These are phyloP conservation scores for Leptodontidium sp. DNA, from an alignment of 2,329 filamentous ascomycete species.

Conservation along the genomic window DNA sequence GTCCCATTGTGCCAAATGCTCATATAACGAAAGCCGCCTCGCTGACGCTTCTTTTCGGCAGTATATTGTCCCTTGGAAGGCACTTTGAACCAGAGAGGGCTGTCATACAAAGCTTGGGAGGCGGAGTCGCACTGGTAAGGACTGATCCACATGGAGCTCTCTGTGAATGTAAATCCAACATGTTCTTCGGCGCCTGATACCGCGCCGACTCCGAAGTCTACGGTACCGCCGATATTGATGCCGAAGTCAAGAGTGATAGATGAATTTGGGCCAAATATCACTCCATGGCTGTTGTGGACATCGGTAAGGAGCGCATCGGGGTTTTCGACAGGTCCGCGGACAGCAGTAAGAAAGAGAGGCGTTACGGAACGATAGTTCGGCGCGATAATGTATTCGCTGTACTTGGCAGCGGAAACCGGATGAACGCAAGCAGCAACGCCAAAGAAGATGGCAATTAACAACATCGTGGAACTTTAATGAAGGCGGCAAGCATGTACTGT, in stretches of 20 bases:
- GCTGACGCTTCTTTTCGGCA: conserved; percentile 51
- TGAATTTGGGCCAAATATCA: conserved; percentile 43
- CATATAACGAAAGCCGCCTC: conserved; percentile 62
- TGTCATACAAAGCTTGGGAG: conserved; percentile 55
- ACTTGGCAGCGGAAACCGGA: conserved; percentile 37
- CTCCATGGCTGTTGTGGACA: conserved; percentile 18
- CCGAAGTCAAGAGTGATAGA: conserved; percentile 51
- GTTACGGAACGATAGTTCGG: conserved; percentile 43
- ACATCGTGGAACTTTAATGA: no score
- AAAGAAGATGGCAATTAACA: no score
- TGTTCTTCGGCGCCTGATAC: conserved; percentile 42
- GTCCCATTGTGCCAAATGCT: conserved; percentile 51
- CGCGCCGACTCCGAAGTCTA: conserved; percentile 46
- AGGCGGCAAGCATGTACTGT: no score
- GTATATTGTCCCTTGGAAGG: conserved; percentile 49
- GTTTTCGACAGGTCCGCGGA: conserved; percentile 46
- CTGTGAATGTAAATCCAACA: conserved; percentile 52
- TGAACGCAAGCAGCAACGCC: no score
- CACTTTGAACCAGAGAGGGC: conserved; percentile 55
- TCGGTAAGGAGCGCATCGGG: conserved; percentile 30
- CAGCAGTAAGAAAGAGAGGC: conserved; percentile 40
- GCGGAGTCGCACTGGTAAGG: conserved; percentile 55
- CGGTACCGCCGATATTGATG: conserved; percentile 51
- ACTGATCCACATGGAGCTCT: conserved; percentile 57
- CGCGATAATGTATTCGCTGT: conserved; percentile 48